Base-by-base conservation (phyloP, 176 grass and related monocot genomes). In the Metroxylon sagu region DNA sequence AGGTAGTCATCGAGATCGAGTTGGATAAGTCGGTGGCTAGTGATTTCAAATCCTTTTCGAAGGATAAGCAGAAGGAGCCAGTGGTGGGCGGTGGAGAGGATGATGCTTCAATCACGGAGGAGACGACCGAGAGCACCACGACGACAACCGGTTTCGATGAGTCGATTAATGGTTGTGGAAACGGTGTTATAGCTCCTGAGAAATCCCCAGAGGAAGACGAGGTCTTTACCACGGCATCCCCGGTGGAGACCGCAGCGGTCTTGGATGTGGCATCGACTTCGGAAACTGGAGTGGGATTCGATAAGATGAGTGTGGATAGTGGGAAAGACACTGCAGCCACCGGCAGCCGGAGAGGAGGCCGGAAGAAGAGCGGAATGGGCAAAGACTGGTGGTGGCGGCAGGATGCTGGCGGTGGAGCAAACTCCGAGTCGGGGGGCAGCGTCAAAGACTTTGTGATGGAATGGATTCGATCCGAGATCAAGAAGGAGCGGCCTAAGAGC, bases 401-500 rank as follows among this genome's bases (percentile, higher is more conserved):
- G 71, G 76, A 84, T 18, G 62, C 25, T 3, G 66, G 65, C 7
- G 31, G 31, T 0, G 62, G 25, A 25, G 10, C 52, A 19, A 55
- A 55, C 3, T 55, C 65, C 18, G 52, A 35, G 51, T 56, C 85
- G 0, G 39, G 52, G 4, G 64, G 71, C 16, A 72, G 79, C 3
- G 85, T 85, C 0, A 92, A 98, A 69, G 87, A 98, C 67, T 98
- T 89, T 74, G 87, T 98, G 25, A 85, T 92, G 93, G 93, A 98
- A 69, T 98, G 93, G 93, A 92, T 98, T 54, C 86, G 75, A 16
- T 98, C 79, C 0, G 93, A 98, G 71, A 98, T 92, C 77, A 92
- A 92, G 84, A 98, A 92, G 63, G 93, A 98, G 81, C 68, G 84
- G 7, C 87, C 93, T 0, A 92, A 85, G 73, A 83, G 71, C 6